Evolutionary conservation across 176 grass and related monocot genomes (phyloP).

Genomic region (Ensete glaucum): DNA sequence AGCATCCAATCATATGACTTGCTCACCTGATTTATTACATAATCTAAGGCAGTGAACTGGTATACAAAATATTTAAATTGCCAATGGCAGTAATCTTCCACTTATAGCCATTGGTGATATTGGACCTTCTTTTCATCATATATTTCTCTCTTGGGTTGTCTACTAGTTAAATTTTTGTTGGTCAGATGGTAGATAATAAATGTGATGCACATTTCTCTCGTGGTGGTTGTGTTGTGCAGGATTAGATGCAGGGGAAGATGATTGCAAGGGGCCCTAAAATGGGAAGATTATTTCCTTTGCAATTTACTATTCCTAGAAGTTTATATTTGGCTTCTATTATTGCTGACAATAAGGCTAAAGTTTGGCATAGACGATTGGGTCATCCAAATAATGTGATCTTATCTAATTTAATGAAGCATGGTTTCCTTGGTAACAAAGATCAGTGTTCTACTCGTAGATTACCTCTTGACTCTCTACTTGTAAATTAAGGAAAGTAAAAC

Average conservation of each 20-base stretch:
- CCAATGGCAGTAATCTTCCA: conserved; percentile 1
- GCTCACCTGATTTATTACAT: neutral
- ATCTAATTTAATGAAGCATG: no score
- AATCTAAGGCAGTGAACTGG: no score
- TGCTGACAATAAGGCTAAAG: neutral
- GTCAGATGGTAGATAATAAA: neutral
- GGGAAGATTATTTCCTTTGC: neutral
- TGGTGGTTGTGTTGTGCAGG: neutral
- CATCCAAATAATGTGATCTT: no score
- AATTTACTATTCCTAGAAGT: neutral
- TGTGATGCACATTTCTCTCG: neutral
- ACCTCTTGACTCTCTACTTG: no score
- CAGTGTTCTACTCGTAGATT: no score
- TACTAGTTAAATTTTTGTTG: conserved; percentile 4
- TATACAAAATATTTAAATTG: neutral
- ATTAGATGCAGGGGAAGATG: neutral
- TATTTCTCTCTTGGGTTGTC: neutral
- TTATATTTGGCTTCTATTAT: neutral
- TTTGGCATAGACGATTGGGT: no score
- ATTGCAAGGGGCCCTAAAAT: neutral
- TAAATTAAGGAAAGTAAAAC: no score
- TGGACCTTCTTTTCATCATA: neutral
- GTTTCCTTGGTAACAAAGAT: no score
- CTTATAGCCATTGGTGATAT: neutral
- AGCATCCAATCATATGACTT: neutral